Evolutionary conservation across 139 green algal genomes (phyloP).

Genomic region (Pycnococcus provasolii): DNA sequence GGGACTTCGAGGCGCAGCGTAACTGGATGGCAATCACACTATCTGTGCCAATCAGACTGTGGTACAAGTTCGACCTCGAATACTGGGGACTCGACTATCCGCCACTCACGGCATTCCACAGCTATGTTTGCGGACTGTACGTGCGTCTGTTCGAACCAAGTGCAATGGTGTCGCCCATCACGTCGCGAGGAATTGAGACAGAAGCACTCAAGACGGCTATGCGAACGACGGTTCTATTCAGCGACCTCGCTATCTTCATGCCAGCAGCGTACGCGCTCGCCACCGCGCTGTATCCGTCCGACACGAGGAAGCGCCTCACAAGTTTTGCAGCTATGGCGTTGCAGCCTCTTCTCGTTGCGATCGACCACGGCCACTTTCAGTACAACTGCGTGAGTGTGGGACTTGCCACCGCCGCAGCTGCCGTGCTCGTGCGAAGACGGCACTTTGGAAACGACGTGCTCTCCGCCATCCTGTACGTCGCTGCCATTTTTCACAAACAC

Average conservation of each 20-base stretch:
- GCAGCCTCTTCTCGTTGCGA: conserved; percentile 69
- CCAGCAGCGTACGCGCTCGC: conserved; percentile 47
- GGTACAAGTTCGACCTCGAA: conserved; percentile 58
- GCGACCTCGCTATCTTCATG: conserved; percentile 71
- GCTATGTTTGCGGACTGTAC: conserved; percentile 29
- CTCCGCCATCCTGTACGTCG: conserved; percentile 56
- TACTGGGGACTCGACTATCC: conserved; percentile 98
- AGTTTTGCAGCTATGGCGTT: conserved; percentile 47
- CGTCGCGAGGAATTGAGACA: conserved; percentile 68
- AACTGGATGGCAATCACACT: conserved; percentile 98
- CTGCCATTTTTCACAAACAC: conserved; percentile 90
- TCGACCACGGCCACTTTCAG: conserved; percentile 97
- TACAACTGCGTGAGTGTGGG: conserved; percentile 89
- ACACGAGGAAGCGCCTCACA: conserved; percentile 28
- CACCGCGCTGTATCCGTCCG: not conserved
- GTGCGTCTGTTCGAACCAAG: conserved; percentile 56
- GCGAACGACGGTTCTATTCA: conserved; percentile 66
- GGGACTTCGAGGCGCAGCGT: conserved; percentile 94
- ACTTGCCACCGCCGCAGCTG: conserved; percentile 37
- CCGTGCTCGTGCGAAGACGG: conserved; percentile 14
- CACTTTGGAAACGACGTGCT: conserved; percentile 31
- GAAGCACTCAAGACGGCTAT: conserved; percentile 55
- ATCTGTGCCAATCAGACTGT: conserved; percentile 57
- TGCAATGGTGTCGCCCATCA: conserved; percentile 49
- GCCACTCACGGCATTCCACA: conserved; percentile 86